A percentile compares a stretch with the other conserved stretches of the same genome.
Conservation (phyloP, 352 stramenopile genomes). For the Discostella stelligera region DNA sequence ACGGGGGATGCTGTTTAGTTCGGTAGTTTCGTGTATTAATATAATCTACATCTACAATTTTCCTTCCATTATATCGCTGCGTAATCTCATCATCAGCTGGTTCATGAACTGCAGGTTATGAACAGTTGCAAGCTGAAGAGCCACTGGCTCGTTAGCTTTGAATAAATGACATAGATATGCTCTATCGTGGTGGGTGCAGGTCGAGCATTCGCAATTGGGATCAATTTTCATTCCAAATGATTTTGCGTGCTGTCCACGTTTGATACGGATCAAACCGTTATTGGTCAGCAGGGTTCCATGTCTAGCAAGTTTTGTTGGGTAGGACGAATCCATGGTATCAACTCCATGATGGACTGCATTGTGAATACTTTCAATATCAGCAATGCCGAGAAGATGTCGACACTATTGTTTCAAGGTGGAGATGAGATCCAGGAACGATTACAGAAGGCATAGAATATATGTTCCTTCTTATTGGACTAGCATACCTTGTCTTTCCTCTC, state of each 20-base stretch:
- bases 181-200: conserved; percentile 79
- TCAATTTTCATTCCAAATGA: conserved; percentile 78
- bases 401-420: conserved; percentile 60
- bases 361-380: conserved; percentile 82
- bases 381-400: conserved; percentile 64
- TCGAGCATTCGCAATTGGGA: conserved; percentile 75
- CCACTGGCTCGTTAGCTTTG: conserved; percentile 82
- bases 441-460: conserved; percentile 1
- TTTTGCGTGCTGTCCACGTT: conserved; percentile 61
- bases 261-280: conserved; percentile 72
- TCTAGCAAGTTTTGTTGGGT: conserved; percentile 83
- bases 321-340: conserved; percentile 86
- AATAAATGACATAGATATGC: conserved; percentile 86
- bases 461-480: conserved; percentile 52
- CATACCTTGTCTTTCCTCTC: conserved; percentile 57
- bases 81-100: conserved; percentile 76
- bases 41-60: conserved; percentile 8
- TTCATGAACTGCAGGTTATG: conserved; percentile 88
- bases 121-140: conserved; percentile 67
- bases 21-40: background rate
- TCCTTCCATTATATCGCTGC: conserved; percentile 68
- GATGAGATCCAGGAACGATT: conserved; percentile 4
- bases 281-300: conserved; percentile 81
- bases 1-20: too few species aligned
- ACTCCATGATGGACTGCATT: conserved; percentile 77